Evolutionary conservation across 345 rosid species (phyloP).

Genomic region (Eucalyptus urophylla): DNA sequence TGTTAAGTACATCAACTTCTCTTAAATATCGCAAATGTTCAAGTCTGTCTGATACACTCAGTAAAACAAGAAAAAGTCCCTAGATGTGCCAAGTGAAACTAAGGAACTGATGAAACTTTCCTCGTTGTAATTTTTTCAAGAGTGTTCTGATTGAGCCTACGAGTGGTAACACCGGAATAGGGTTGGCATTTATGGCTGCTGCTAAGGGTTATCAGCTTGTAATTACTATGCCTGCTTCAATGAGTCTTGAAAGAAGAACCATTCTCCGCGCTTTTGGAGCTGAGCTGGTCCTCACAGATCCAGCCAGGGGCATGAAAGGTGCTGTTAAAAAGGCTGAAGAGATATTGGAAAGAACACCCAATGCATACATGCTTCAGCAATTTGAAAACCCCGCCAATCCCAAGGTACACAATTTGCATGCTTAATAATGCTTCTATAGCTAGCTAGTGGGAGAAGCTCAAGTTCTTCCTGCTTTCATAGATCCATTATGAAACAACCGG

Average conservation of each 20-base stretch:
- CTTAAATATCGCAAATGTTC: neutral
- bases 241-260: constrained; percentile 75
- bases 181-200: constrained; percentile 69
- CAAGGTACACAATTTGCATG: constrained; percentile 17
- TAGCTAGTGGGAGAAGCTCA: neutral
- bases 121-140: constrained; percentile 7
- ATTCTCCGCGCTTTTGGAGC: constrained; percentile 70
- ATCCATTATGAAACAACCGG: constrained; percentile 60
- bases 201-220: constrained; percentile 62
- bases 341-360: constrained; percentile 42
- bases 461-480: neutral
- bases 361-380: constrained; percentile 52
- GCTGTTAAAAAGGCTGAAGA: constrained; percentile 64
- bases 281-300: constrained; percentile 60
- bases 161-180: constrained; percentile 68
- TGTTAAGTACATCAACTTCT: neutral
- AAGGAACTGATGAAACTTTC: neutral
- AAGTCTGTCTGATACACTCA: neutral
- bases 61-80: neutral
- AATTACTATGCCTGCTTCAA: constrained; percentile 66
- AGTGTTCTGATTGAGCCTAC: constrained; percentile 66
- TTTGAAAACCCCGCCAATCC: constrained; percentile 72
- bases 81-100: neutral
- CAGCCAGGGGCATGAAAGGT: constrained; percentile 57
- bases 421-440: neutral